These are phyloP conservation scores for Podospora didyma DNA, from an alignment of 495 filamentous ascomycete genomes.

Conservation along the genomic window DNA sequence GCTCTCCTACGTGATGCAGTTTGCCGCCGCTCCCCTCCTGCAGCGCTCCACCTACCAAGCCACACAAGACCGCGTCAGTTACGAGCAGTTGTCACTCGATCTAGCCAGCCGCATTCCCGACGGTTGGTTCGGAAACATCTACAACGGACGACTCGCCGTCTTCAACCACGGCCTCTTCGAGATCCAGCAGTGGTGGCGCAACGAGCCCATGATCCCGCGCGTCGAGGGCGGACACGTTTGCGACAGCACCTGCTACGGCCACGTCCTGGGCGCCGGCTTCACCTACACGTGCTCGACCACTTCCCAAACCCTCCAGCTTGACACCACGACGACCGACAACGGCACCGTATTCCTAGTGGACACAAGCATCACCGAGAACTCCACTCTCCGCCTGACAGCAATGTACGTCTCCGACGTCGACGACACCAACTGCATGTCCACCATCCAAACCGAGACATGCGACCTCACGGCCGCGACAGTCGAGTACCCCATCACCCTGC, in stretches of 20 bases:
- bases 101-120: too few species aligned
- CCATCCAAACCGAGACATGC: slow-evolving; percentile 5
- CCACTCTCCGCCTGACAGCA: background rate
- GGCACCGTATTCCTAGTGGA: slow-evolving; percentile 9
- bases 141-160: background rate
- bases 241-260: slow-evolving; percentile 8
- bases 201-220: slow-evolving; percentile 1
- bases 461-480: slow-evolving; percentile 9
- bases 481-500: slow-evolving; percentile 13
- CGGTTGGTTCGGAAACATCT: slow-evolving; percentile 9
- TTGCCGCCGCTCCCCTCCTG: too few species aligned
- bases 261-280: slow-evolving; percentile 10
- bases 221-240: background rate
- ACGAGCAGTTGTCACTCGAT: too few species aligned
- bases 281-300: slow-evolving; percentile 6
- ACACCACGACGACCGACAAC: slow-evolving; percentile 4
- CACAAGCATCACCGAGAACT: background rate
- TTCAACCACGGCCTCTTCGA: background rate
- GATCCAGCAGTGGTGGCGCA: slow-evolving; percentile 6
- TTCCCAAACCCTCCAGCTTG: background rate
- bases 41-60: too few species aligned
- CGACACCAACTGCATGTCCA: slow-evolving; percentile 5
- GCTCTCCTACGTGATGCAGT: too few species aligned
- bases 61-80: too few species aligned
- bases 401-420: slow-evolving; percentile 2